Conservation (phyloP, 2,329 filamentous ascomycete genomes). For the Pseudocercospora fuligena region DNA sequence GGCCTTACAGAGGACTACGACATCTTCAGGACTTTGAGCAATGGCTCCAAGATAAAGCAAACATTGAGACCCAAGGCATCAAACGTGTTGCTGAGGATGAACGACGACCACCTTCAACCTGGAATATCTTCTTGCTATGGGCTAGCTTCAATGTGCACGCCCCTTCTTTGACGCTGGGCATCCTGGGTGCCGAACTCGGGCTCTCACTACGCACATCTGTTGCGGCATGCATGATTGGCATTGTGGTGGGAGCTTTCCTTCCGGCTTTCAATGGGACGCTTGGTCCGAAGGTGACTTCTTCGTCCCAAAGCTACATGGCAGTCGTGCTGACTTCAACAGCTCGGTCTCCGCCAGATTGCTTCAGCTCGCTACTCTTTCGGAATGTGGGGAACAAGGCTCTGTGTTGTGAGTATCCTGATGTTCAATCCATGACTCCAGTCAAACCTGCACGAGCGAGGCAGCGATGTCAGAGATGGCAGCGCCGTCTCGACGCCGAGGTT, state of each 20-base stretch:
- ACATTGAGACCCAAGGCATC: neutral
- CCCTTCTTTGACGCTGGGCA: neutral
- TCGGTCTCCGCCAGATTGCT: neutral
- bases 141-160: slow-evolving; percentile 1
- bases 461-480: no score
- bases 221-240: neutral
- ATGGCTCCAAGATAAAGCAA: neutral
- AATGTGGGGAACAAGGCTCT: slow-evolving; percentile 18
- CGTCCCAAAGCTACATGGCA: neutral
- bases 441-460: no score
- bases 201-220: neutral
- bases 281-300: neutral
- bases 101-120: neutral
- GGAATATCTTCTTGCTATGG: neutral
- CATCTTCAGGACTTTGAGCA: neutral
- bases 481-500: no score
- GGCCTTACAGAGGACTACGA: neutral
- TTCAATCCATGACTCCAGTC: no score
- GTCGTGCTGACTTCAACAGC: neutral
- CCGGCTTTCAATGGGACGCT: neutral
- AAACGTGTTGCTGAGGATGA: neutral
- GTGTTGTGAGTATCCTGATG: neutral
- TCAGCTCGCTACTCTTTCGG: slow-evolving; percentile 22
- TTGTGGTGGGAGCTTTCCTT: neutral
- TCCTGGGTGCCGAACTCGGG: neutral